Percentiles rank a stretch among this genome's conserved stretches.
phyloP scores from a whole-genome alignment of 805 yeast species.

The Sugiyamaella floridensis region DNA sequence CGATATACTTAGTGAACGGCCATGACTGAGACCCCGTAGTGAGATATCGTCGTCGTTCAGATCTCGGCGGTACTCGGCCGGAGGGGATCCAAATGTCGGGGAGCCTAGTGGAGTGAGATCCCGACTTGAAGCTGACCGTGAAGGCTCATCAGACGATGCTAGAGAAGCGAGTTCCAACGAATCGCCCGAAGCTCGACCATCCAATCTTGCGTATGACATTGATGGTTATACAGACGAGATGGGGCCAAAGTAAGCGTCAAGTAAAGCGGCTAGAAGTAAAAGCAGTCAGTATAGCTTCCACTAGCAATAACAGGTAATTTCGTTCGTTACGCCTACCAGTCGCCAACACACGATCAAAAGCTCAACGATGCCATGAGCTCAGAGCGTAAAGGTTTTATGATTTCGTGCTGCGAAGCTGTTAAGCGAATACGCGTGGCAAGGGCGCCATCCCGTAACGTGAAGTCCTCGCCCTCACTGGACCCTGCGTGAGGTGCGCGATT shows the following conservation, averaged over 20 bases:
- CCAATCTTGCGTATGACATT: neutral
- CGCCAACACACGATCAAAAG: no score
- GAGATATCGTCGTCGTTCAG: neutral
- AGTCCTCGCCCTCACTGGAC: neutral
- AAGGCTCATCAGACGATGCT: slow-evolving; percentile 25
- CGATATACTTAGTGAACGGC: slow-evolving; percentile 18
- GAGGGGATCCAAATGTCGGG: slow-evolving; percentile 10
- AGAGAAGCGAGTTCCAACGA: slow-evolving; percentile 30
- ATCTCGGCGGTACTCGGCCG: neutral
- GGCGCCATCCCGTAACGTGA: neutral
- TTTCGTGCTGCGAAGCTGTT: neutral
- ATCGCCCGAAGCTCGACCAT: slow-evolving; percentile 15
- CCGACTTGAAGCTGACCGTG: slow-evolving; percentile 12
- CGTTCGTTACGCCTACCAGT: neutral
- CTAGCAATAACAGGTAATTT: neutral
- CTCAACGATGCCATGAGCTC: no score
- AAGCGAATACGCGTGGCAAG: neutral
- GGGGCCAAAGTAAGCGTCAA: no score
- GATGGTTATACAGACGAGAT: no score
- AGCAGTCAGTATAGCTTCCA: neutral
- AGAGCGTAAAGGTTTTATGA: no score
- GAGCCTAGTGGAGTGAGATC: slow-evolving; percentile 22
- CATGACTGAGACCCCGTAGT: slow-evolving; percentile 2
- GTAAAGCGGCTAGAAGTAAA: no score
- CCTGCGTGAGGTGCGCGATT: neutral